Base-by-base conservation (phyloP, 2,329 filamentous ascomycete species). In the Didymella exigua region DNA sequence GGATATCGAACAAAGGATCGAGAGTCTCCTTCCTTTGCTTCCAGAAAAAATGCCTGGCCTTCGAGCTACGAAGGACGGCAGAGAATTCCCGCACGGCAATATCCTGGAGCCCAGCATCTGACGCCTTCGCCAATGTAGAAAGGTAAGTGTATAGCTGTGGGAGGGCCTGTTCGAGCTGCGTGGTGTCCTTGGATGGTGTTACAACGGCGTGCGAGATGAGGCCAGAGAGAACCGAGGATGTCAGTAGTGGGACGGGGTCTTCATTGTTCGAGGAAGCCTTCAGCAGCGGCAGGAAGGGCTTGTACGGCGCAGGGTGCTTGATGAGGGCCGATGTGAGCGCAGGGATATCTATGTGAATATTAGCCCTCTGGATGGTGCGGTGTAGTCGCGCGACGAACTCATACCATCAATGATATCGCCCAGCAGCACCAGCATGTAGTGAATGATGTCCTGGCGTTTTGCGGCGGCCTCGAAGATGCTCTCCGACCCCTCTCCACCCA, bases 61-160 rank as follows among this genome's bases (percentile, higher is more conserved):
- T 85, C 58, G 82, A 84, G 33, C 87, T 90, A 58, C 91, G 88
- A 27, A 99, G 82, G 27, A 99, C 81, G 18, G 89, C 83, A 30
- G 95, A 97, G 77, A 93, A 96, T 72, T 93, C 86, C 70, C 95
- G 90, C 11, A 98, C 92, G 23, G 92, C 93, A 71, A 98, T 96
- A 71, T 99, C 95, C 77, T 99, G 95, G 52, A 96, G 83, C 33
- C 91, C 91, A 50, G 90, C 89, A 76, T 99, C 95, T 53, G 89
- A 84, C 72, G 88, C 91, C 80, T 92, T 92, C 54, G 90, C 87
- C 51, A 98, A 82, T 48, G 87, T 86, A 7, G 92, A 90, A 26
- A 98, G 85, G 76, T 97, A 98, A 69, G 85, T 88, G 76, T 95
- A 90, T 44, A 98, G 83, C 68, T 91, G 82, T 16, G 91, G 89